Evolutionary conservation across 306 rosid genomes (phyloP), one percentile per base, ranked within the genome.

Genomic region (Ceratonia siliqua): DNA sequence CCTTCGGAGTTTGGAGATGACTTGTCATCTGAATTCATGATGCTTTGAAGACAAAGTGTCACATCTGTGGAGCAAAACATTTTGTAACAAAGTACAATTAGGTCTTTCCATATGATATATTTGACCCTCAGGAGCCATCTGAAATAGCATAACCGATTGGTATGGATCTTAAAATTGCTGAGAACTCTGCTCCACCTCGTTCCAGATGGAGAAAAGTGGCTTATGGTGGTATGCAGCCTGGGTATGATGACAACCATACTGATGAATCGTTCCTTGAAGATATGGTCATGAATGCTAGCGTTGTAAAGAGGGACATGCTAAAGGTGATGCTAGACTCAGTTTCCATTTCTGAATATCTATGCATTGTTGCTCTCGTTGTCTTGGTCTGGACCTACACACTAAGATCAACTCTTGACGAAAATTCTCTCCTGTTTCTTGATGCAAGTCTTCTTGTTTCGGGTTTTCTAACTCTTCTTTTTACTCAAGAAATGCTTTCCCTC

Each of bases 171-270:
- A 46, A 38, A 42, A 54, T 59, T 32, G 56, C 39, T 35, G 84
- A 69, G 33, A 70, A 56, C 78, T 84, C 79, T 7, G 77, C 84
- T 24, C 74, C 81, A 2, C 73, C 81, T 50, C 82, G 15, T 28
- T 67, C 84, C 43, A 89, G 73, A 82, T 94, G 98, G 97, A 84
- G 89, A 83, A 94, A 94, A 84, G 92, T 94, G 54, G 96, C 96
- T 17, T 94, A 91, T 45, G 98, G 98, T 32, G 97, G 98, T 62
- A 94, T 91, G 98, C 98, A 94, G 67, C 87, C 87, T 45, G 98
- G 98, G 43, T 94, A 84, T 72, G 89, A 86, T 76, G 98, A 91
- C 75, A 94, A 91, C 77, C 80, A 94, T 73, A 87, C 94, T 0
- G 97, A 84, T 53, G 98, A 91, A 65, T 85, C 91, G 38, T 94